phyloP scores from a whole-genome alignment of 2,329 filamentous ascomycete genomes.

The Botrytis pseudocinerea region DNA sequence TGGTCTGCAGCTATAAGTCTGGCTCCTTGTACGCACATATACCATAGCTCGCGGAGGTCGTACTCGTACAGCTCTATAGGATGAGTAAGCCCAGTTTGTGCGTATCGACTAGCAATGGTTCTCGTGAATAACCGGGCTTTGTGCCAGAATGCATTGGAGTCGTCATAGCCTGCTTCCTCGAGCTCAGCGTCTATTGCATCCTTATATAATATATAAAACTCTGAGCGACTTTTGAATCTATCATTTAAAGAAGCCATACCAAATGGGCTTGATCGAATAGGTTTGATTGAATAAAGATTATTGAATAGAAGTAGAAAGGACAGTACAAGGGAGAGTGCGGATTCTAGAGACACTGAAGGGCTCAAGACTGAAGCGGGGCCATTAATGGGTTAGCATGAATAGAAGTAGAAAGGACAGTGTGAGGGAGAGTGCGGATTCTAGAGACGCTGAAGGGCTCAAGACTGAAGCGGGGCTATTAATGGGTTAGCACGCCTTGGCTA shows the following conservation, averaged over 20 bases:
- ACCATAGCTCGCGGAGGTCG: background rate
- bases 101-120: background rate
- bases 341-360: too few species aligned
- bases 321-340: too few species aligned
- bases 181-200: background rate
- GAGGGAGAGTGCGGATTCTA: too few species aligned
- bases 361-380: too few species aligned
- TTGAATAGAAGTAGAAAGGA: too few species aligned
- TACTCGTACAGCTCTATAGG: background rate
- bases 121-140: background rate
- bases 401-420: too few species aligned
- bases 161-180: rapidly evolving
- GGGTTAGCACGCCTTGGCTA: too few species aligned
- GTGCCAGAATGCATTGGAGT: background rate
- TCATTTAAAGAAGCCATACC: background rate
- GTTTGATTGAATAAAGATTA: background rate
- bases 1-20: background rate
- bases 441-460: too few species aligned
- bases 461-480: too few species aligned
- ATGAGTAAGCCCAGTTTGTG: background rate
- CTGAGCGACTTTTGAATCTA: background rate
- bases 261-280: background rate
- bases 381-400: too few species aligned
- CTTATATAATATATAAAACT: background rate
- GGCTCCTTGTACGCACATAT: background rate